Evolutionary conservation across 352 stramenopile genomes (phyloP).

Genomic region (Phytophthora kernoviae): DNA sequence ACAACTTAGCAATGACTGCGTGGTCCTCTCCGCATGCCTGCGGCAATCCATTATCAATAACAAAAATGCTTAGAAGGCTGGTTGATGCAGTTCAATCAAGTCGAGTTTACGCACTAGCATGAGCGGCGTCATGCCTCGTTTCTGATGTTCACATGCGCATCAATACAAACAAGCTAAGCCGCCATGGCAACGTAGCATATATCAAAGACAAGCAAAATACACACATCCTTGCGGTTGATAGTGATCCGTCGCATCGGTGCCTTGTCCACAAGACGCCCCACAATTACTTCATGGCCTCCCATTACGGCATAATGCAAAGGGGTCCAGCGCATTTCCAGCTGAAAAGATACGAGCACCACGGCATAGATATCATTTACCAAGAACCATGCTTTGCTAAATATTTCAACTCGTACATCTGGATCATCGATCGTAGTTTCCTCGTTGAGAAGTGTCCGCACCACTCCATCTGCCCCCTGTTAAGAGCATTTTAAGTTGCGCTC

Average conservation of each 20-base stretch:
- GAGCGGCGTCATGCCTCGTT: slow-evolving; percentile 74
- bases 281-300: slow-evolving; percentile 66
- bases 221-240: slow-evolving; percentile 79
- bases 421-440: slow-evolving; percentile 82
- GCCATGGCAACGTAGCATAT: background rate
- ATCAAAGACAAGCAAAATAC: slow-evolving; percentile 10
- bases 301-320: slow-evolving; percentile 81
- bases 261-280: slow-evolving; percentile 62
- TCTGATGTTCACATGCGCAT: slow-evolving; percentile 32
- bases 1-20: slow-evolving; percentile 50
- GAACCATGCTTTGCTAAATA: background rate
- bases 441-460: slow-evolving; percentile 63
- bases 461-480: slow-evolving; percentile 53
- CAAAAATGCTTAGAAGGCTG: background rate
- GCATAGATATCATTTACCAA: background rate
- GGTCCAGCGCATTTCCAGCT: slow-evolving; percentile 86
- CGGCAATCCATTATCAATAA: background rate
- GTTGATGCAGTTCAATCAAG: background rate
- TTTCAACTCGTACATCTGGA: slow-evolving; percentile 53
- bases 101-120: slow-evolving; percentile 58
- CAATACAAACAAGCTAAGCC: slow-evolving; percentile 3
- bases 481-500: background rate
- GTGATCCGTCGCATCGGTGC: slow-evolving; percentile 76
- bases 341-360: background rate
- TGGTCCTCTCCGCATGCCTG: slow-evolving; percentile 81